These are phyloP conservation scores for Ophioceras dolichostomum DNA, from an alignment of 2,329 filamentous ascomycete genomes.

Conservation along the genomic window DNA sequence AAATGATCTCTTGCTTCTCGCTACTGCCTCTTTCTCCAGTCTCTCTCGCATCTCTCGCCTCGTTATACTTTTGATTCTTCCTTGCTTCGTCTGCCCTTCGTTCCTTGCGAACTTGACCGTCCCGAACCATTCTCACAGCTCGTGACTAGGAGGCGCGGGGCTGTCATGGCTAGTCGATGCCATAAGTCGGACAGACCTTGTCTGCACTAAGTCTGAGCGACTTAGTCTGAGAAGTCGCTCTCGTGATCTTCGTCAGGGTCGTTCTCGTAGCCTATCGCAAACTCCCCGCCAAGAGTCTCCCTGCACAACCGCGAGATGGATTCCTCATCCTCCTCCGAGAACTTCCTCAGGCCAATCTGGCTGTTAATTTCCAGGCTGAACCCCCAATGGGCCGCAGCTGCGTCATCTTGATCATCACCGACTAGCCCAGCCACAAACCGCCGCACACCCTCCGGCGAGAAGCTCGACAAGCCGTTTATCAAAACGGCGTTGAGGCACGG, in stretches of 20 bases:
- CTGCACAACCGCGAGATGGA: conserved; percentile 13
- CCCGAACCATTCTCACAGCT: no score
- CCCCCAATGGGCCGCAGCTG: conserved; percentile 10
- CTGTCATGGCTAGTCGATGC: no score
- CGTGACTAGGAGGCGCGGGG: no score
- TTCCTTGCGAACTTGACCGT: no score
- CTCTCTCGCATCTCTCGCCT: no score
- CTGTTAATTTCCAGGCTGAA: conserved; percentile 20
- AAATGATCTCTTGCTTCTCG: no score
- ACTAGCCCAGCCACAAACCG: conserved; percentile 24
- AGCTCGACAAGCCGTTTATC: conserved; percentile 41
- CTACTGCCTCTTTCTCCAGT: no score
- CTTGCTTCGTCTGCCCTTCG: no score
- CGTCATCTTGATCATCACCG: conserved; percentile 1
- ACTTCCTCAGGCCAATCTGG: conserved; percentile 15
- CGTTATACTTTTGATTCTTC: no score
- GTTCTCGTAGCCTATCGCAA: conserved; percentile 19
- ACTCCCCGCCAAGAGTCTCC: conserved; percentile 15
- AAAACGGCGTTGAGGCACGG: conserved; percentile 35
- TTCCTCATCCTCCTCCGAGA: conserved; percentile 14
- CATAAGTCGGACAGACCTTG: no score
- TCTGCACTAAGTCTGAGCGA: conserved; percentile 6
- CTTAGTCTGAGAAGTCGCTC: conserved; percentile 18
- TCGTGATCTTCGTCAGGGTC: conserved; percentile 23
- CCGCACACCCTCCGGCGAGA: conserved; percentile 37